Evolutionary conservation across 805 yeast species (phyloP).

Genomic region (Pichia ethanolica): DNA sequence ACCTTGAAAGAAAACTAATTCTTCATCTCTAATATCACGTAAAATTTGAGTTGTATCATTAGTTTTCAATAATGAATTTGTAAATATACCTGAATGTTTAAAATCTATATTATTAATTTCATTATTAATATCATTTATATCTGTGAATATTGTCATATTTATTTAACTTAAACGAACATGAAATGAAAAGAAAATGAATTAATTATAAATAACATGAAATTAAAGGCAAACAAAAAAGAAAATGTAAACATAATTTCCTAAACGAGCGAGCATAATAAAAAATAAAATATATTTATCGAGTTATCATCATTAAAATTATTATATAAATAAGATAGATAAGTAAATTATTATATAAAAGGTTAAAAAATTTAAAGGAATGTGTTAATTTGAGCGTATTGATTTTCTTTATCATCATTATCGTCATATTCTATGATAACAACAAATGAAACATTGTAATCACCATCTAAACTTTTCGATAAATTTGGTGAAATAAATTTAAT

Average conservation of each 20-base stretch:
- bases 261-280: no score
- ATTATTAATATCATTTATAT: not conserved
- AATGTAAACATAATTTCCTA: no score
- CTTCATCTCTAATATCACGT: constrained; percentile 12
- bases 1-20: constrained; percentile 8
- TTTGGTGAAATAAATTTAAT: constrained; percentile 1
- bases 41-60: constrained; percentile 12
- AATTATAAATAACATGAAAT: no score
- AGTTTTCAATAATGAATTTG: constrained; percentile 12
- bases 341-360: no score
- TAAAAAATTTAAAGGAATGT: no score
- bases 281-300: no score
- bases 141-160: not conserved
- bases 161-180: no score
- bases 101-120: not conserved
- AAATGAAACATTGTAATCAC: constrained; percentile 1
- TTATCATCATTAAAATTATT: no score
- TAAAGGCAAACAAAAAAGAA: no score
- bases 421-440: constrained; percentile 1
- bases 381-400: not conserved
- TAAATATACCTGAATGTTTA: constrained; percentile 8
- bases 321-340: no score
- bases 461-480: not conserved
- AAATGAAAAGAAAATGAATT: not conserved
- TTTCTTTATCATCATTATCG: not conserved